These are phyloP conservation scores for Wickerhamomyces canadensis DNA, from an alignment of 805 yeast species.

Conservation along the genomic window DNA sequence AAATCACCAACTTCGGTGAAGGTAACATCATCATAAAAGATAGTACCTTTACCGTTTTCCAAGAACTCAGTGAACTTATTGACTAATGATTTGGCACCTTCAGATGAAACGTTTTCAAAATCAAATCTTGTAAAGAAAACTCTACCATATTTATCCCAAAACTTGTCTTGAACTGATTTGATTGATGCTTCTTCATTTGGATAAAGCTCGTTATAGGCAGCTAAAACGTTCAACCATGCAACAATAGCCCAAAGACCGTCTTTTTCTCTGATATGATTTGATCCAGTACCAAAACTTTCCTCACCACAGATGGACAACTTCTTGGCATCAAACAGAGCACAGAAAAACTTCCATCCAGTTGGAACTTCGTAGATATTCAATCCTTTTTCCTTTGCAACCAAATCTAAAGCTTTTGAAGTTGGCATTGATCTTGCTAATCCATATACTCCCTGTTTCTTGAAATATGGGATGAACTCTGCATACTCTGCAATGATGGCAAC, in stretches of 20 bases:
- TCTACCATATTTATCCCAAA: conserved; percentile 92
- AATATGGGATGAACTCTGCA: conserved; percentile 89
- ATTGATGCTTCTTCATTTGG: conserved; percentile 60
- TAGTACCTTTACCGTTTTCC: conserved; percentile 41
- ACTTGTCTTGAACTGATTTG: conserved; percentile 70
- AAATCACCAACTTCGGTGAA: conserved; percentile 83
- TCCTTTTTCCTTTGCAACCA: conserved; percentile 77
- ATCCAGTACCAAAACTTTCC: conserved; percentile 97
- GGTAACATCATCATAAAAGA: conserved; percentile 39
- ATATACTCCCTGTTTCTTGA: conserved; percentile 74
- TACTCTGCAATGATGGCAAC: conserved; percentile 97
- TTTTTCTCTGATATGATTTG: conserved; percentile 94
- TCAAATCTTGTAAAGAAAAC: conserved; percentile 97
- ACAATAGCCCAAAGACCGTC: conserved; percentile 97
- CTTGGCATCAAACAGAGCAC: conserved; percentile 89
- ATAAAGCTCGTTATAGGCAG: conserved; percentile 63
- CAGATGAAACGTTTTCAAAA: conserved; percentile 75
- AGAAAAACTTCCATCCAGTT: conserved; percentile 98
- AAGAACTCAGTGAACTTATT: conserved; percentile 40
- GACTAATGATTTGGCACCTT: conserved; percentile 69
- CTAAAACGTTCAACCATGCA: conserved; percentile 95
- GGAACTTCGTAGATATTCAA: conserved; percentile 89
- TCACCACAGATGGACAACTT: conserved; percentile 96
- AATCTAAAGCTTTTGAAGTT: conserved; percentile 88
- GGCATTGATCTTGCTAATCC: conserved; percentile 99